phyloP scores from a whole-genome alignment of 2,329 filamentous ascomycete genomes.

The Metarhizium brunneum region DNA sequence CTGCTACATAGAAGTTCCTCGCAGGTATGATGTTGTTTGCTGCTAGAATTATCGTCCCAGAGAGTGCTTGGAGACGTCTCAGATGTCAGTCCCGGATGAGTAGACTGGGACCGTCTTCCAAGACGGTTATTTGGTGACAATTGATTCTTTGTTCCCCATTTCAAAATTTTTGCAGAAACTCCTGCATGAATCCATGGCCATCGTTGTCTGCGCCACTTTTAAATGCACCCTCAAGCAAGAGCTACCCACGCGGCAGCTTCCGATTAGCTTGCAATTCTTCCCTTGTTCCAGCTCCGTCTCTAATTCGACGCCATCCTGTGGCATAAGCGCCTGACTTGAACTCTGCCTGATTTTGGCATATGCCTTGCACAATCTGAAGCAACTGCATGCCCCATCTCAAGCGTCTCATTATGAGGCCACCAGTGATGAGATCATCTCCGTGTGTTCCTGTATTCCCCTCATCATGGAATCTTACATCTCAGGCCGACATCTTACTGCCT shows the following conservation, averaged over 20 bases:
- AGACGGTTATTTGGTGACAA: too few species aligned
- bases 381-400: background rate
- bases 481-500: background rate
- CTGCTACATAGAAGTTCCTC: too few species aligned
- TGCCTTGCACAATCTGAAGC: background rate
- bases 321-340: background rate
- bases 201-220: background rate
- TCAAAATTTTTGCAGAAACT: too few species aligned
- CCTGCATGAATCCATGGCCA: too few species aligned
- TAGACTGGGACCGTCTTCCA: too few species aligned
- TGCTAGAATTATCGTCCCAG: too few species aligned
- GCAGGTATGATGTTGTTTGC: too few species aligned
- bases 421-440: background rate
- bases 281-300: background rate
- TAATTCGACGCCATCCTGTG: background rate
- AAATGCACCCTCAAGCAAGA: background rate
- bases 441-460: background rate
- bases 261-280: background rate
- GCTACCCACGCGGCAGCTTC: background rate
- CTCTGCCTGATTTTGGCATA: background rate
- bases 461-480: background rate
- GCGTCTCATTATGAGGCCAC: background rate
- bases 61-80: too few species aligned
- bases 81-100: too few species aligned
- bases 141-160: too few species aligned